Conservation (phyloP, 495 filamentous ascomycete genomes). For the Aspergillus mulundensis region DNA sequence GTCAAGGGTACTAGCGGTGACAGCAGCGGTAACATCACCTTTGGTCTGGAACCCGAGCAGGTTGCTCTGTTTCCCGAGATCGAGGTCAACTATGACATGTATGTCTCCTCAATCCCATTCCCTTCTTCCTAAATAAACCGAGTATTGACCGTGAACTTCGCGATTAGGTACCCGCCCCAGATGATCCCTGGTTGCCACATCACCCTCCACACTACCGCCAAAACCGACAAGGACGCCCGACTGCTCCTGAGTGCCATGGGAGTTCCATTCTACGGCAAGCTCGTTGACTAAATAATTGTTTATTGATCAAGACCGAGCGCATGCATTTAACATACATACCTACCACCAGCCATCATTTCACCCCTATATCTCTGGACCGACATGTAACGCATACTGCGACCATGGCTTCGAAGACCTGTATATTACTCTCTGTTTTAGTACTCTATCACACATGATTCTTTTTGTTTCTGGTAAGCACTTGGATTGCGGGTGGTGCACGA, state of each 20-base stretch:
- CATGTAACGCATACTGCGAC: slow-evolving; percentile 13
- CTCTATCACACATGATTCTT: slow-evolving; percentile 12
- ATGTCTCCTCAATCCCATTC: slow-evolving; percentile 35
- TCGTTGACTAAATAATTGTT: slow-evolving; percentile 41
- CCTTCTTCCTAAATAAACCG: not conserved
- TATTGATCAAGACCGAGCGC: not conserved
- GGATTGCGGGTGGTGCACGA: too few relatives aligned
- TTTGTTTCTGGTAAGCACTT: not conserved
- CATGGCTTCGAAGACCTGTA: slow-evolving; percentile 15
- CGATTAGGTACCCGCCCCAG: slow-evolving; percentile 68
- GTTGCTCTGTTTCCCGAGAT: slow-evolving; percentile 87
- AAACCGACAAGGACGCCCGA: slow-evolving; percentile 85
- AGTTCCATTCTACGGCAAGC: slow-evolving; percentile 74
- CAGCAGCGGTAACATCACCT: slow-evolving; percentile 79
- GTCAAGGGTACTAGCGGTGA: slow-evolving; percentile 75
- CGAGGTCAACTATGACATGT: slow-evolving; percentile 87
- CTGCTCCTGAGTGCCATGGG: slow-evolving; percentile 78
- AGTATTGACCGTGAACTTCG: not conserved
- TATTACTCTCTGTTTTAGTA: slow-evolving; percentile 19
- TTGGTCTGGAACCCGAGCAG: slow-evolving; percentile 66
- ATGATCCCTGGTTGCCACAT: slow-evolving; percentile 93
- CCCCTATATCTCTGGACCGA: not conserved
- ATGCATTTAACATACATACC: not conserved
- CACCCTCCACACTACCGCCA: slow-evolving; percentile 82
- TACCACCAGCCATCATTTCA: not conserved